Conservation (phyloP, 2,329 filamentous ascomycete genomes). For the Phaeosphaeriaceae sp. region DNA sequence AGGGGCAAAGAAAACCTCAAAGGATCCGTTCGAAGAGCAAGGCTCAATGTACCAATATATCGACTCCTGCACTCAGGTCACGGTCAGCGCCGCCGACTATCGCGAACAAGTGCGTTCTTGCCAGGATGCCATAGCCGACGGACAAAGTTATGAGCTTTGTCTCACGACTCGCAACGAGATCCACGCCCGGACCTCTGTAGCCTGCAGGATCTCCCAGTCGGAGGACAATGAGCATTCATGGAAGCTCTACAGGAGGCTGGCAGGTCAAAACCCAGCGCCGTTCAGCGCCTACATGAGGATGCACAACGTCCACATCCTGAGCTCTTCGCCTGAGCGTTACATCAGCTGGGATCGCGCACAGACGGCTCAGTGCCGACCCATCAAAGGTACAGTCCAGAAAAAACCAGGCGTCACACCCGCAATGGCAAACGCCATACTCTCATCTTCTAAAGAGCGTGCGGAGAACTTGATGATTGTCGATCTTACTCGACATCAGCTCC, state of each 20-base stretch:
- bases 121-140: slow-evolving; percentile 74
- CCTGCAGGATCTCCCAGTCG: slow-evolving; percentile 38
- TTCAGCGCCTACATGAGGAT: slow-evolving; percentile 85
- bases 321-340: slow-evolving; percentile 89
- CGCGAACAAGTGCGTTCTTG: slow-evolving; percentile 71
- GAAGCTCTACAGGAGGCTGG: slow-evolving; percentile 75
- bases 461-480: slow-evolving; percentile 99
- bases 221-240: slow-evolving; percentile 57
- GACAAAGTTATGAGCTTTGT: slow-evolving; percentile 86
- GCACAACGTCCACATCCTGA: slow-evolving; percentile 69
- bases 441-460: slow-evolving; percentile 86
- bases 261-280: slow-evolving; percentile 76
- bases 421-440: slow-evolving; percentile 75
- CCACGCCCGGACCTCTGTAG: slow-evolving; percentile 37
- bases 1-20: slow-evolving; percentile 13
- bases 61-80: slow-evolving; percentile 23
- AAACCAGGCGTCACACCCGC: slow-evolving; percentile 70
- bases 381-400: slow-evolving; percentile 96
- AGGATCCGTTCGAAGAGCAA: slow-evolving; percentile 41
- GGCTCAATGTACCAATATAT: slow-evolving; percentile 37
- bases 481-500: slow-evolving; percentile 90
- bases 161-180: slow-evolving; percentile 78
- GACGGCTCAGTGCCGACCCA: slow-evolving; percentile 81
- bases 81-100: slow-evolving; percentile 56
- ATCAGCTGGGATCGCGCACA: slow-evolving; percentile 70